Conservation (phyloP, 2,329 filamentous ascomycete genomes). For the Phialophora chinensis region DNA sequence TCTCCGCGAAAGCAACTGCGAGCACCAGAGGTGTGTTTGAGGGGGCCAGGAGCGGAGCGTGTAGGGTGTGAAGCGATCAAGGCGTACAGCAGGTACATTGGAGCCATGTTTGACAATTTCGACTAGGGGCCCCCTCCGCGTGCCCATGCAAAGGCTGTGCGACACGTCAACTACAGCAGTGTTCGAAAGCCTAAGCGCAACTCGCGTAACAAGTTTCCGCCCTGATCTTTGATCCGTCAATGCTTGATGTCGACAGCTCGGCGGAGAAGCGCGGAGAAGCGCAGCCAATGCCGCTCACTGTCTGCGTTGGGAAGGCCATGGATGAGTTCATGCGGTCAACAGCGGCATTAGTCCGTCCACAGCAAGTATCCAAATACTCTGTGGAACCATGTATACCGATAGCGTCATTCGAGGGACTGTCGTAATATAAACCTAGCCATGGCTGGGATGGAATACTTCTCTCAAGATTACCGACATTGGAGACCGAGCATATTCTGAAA, state of each 20-base stretch:
- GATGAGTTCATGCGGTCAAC: slow-evolving; percentile 14
- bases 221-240: not conserved
- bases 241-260: not conserved
- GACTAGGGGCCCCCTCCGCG: slow-evolving; percentile 1
- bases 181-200: not conserved
- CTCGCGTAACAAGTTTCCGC: not conserved
- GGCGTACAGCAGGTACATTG: slow-evolving; percentile 16
- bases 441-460: not conserved
- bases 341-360: slow-evolving; percentile 9
- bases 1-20: slow-evolving; percentile 4
- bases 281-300: not conserved
- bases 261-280: slow-evolving; percentile 17
- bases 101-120: slow-evolving; percentile 21
- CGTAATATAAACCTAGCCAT: not conserved
- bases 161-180: not conserved
- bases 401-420: not conserved
- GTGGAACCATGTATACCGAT: not conserved
- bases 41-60: slow-evolving; percentile 1
- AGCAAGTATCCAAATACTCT: not conserved
- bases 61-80: slow-evolving; percentile 10
- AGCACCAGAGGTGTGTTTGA: slow-evolving; percentile 11
- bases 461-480: not conserved
- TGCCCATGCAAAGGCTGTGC: not conserved
- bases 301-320: not conserved
- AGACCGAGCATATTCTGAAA: not conserved